A percentile compares a stretch with the other conserved stretches of the same genome.
These are phyloP conservation scores for Sarocladiaceae sp. DNA, from an alignment of 2,329 filamentous ascomycete genomes.

Conservation along the genomic window DNA sequence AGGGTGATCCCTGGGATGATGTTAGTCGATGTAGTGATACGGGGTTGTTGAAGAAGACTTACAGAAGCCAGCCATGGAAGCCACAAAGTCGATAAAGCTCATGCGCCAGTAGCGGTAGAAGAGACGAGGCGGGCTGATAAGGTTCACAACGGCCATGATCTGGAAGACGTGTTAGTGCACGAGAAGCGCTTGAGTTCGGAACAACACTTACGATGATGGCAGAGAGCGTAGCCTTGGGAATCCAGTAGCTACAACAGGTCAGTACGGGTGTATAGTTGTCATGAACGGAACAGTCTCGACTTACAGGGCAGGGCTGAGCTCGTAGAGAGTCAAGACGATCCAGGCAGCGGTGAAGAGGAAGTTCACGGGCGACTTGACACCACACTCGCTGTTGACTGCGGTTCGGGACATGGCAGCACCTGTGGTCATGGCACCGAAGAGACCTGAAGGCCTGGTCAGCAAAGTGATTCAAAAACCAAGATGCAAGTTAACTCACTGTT, in stretches of 20 bases:
- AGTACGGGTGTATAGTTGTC: not conserved
- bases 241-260: slow-evolving; percentile 41
- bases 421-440: slow-evolving; percentile 61
- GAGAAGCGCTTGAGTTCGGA: not conserved
- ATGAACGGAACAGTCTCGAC: not conserved
- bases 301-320: slow-evolving; percentile 53
- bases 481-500: slow-evolving; percentile 47
- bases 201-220: slow-evolving; percentile 54
- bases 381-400: slow-evolving; percentile 61
- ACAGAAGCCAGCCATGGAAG: slow-evolving; percentile 54
- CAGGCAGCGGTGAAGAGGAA: slow-evolving; percentile 58
- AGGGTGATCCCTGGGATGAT: slow-evolving; percentile 49
- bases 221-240: slow-evolving; percentile 61
- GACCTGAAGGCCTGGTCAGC: slow-evolving; percentile 18
- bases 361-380: slow-evolving; percentile 57
- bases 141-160: slow-evolving; percentile 60
- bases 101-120: slow-evolving; percentile 64
- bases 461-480: not conserved
- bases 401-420: slow-evolving; percentile 65
- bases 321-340: slow-evolving; percentile 58
- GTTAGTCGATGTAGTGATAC: not conserved
- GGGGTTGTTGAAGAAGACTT: not conserved
- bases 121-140: slow-evolving; percentile 53
- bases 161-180: slow-evolving; percentile 14
- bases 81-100: slow-evolving; percentile 60